These are phyloP conservation scores for Cercospora sp. DNA, from an alignment of 2,329 filamentous ascomycete species.

Conservation along the genomic window DNA sequence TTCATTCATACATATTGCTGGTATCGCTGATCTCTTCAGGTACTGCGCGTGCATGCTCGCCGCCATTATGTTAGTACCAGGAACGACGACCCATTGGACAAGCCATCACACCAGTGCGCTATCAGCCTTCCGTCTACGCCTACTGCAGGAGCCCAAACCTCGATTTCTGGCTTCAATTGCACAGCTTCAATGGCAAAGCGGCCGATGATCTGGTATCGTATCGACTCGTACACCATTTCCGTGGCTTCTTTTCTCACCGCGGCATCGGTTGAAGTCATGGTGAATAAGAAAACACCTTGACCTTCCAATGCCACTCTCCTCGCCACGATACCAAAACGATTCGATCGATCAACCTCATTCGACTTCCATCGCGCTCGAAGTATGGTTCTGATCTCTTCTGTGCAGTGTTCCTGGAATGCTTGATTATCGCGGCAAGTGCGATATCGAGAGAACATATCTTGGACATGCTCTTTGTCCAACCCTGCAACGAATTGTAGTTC, in stretches of 20 bases:
- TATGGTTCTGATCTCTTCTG: not conserved
- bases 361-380: constrained; percentile 9
- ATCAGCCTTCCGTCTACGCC: not conserved
- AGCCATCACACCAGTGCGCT: constrained; percentile 6
- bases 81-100: not conserved
- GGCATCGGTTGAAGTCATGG: constrained; percentile 12
- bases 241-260: constrained; percentile 8
- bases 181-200: constrained; percentile 13
- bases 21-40: not conserved
- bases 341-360: not conserved
- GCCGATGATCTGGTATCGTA: constrained; percentile 14
- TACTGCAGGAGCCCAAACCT: constrained; percentile 2
- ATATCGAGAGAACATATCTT: constrained; percentile 14
- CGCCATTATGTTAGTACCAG: constrained; percentile 1
- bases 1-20: not conserved
- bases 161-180: constrained; percentile 14
- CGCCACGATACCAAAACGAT: constrained; percentile 15
- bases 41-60: too few relatives aligned
- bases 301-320: not conserved
- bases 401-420: constrained; percentile 13
- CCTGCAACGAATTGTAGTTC: constrained; percentile 8
- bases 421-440: constrained; percentile 12
- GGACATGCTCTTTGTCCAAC: constrained; percentile 9
- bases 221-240: not conserved
- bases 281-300: constrained; percentile 5